Percentiles rank a stretch among this genome's conserved stretches.
These are phyloP conservation scores for Lagenaria siceraria DNA, from an alignment of 306 rosid genomes.

Conservation along the genomic window DNA sequence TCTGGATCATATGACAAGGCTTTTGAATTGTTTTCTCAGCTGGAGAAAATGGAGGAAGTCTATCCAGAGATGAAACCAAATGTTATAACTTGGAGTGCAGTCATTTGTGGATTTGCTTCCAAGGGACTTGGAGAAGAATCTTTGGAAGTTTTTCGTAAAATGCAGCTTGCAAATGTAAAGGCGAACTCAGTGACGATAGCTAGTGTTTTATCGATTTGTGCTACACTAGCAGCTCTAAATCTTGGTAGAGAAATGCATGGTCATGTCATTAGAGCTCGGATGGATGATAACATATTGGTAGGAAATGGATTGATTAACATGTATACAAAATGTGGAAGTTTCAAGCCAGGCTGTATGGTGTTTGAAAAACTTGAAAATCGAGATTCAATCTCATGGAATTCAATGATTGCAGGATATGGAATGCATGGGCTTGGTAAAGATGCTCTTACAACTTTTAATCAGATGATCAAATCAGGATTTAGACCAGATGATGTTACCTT, in stretches of 20 bases:
- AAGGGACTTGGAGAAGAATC: constrained; percentile 41
- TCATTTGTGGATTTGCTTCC: constrained; percentile 52
- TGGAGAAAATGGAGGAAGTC: constrained; percentile 22
- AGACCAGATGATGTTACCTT: constrained; percentile 65
- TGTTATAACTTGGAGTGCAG: constrained; percentile 76
- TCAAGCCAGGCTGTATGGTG: constrained; percentile 43
- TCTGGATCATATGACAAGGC: constrained; percentile 68
- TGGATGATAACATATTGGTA: constrained; percentile 57
- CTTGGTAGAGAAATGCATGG: constrained; percentile 71
- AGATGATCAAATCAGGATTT: constrained; percentile 37
- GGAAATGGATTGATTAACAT: constrained; percentile 67
- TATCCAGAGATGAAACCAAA: constrained; percentile 37
- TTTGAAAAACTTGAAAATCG: constrained; percentile 35
- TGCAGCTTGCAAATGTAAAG: constrained; percentile 51
- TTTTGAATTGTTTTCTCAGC: constrained; percentile 31
- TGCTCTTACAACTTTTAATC: constrained; percentile 45
- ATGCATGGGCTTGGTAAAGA: constrained; percentile 64
- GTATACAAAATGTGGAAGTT: constrained; percentile 70
- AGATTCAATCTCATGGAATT: constrained; percentile 76
- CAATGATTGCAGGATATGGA: constrained; percentile 69
- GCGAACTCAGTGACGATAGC: constrained; percentile 54
- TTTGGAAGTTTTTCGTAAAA: constrained; percentile 52
- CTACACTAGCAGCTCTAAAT: constrained; percentile 47
- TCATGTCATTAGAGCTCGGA: constrained; percentile 33
- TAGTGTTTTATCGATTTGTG: constrained; percentile 60